Conservation (phyloP, 257 asterid genomes). For the Solanum bukasovii region DNA sequence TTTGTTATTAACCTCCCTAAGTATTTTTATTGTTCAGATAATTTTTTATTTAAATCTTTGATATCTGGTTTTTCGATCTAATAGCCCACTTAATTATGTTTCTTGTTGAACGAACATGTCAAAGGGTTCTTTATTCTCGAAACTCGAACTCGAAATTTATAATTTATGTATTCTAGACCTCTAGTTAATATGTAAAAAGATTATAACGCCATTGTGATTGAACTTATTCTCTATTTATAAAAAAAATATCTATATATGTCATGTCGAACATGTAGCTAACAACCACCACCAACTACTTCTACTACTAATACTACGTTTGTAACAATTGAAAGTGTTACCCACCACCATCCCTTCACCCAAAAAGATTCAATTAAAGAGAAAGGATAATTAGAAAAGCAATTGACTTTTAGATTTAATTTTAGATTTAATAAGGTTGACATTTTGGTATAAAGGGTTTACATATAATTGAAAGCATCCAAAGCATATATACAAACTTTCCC, state of each 20-base stretch:
- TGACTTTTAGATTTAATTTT: slow-evolving; percentile 36
- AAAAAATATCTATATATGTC: neutral
- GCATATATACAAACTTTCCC: slow-evolving; percentile 9
- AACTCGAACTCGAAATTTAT: neutral
- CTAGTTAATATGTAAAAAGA: neutral
- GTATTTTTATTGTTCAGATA: neutral
- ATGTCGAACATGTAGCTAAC: slow-evolving; percentile 11
- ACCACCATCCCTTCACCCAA: slow-evolving; percentile 35
- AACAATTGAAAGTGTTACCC: slow-evolving; percentile 26
- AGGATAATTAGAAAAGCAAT: slow-evolving; percentile 18
- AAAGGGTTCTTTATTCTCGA: neutral
- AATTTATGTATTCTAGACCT: neutral
- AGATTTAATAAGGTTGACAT: slow-evolving; percentile 49
- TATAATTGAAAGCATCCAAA: slow-evolving; percentile 41
- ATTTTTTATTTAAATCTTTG: neutral
- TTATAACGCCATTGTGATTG: neutral
- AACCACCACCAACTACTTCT: slow-evolving; percentile 3
- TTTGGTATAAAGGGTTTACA: slow-evolving; percentile 21
- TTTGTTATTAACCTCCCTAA: neutral
- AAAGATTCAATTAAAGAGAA: slow-evolving; percentile 30
- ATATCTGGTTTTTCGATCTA: neutral
- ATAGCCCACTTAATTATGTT: neutral
- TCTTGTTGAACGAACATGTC: neutral
- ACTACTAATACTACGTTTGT: slow-evolving; percentile 6
- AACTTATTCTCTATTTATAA: neutral